Evolutionary conservation across 176 grass and related monocot genomes (phyloP).

Genomic region (Areca catechu): DNA sequence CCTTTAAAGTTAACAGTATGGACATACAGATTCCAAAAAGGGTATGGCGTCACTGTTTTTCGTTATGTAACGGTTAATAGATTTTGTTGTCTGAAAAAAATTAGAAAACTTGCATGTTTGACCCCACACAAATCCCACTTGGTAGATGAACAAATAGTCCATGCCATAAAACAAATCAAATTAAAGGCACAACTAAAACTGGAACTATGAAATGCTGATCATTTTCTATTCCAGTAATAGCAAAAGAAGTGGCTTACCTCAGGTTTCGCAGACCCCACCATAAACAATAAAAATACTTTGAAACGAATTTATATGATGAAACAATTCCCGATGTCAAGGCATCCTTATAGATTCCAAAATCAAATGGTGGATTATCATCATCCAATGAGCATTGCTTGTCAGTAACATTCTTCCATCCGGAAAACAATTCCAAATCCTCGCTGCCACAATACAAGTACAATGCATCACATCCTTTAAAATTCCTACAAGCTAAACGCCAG

Average conservation of each 20-base stretch:
- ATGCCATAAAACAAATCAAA: no score
- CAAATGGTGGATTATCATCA: conserved; percentile 29
- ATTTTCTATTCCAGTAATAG: no score
- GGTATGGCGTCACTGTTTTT: no score
- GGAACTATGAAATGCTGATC: no score
- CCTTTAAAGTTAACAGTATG: no score
- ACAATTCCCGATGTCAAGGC: conserved; percentile 52
- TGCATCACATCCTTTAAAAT: conserved; percentile 29
- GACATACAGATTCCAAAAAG: no score
- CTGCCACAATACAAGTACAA: conserved; percentile 73
- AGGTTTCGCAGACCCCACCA: conserved; percentile 94
- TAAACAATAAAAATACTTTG: conserved; percentile 71
- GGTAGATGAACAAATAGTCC: no score
- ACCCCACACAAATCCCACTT: no score
- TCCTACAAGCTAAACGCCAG: conserved; percentile 44
- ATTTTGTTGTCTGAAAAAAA: no score
- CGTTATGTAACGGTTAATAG: no score
- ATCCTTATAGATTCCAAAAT: conserved; percentile 64
- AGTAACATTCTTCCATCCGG: conserved; percentile 45
- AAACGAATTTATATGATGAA: conserved; percentile 24
- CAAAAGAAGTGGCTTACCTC: conserved; percentile 26
- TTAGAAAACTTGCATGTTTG: no score
- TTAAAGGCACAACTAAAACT: no score
- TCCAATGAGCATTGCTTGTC: conserved; percentile 33
- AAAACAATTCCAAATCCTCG: conserved; percentile 13